Evolutionary conservation across 1,139 yeast genomes (phyloP).

Genomic region (Yamadazyma epiphylla): DNA sequence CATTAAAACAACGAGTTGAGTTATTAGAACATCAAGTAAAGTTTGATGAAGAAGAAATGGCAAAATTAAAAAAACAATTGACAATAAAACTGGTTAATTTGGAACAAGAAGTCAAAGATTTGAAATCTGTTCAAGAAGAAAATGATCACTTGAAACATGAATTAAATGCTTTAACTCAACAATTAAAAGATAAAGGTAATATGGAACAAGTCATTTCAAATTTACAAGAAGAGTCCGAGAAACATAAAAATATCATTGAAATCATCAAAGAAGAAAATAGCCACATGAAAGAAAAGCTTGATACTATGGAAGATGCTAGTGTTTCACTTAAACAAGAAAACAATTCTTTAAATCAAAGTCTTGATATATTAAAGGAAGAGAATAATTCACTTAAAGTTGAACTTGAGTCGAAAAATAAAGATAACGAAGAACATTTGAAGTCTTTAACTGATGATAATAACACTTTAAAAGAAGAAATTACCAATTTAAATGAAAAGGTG

Average conservation of each 20-base stretch:
- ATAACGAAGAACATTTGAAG: conserved; percentile 15
- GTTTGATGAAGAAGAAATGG: conserved; percentile 28
- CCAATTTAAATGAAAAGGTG: neutral
- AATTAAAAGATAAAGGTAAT: no score
- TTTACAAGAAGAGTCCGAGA: neutral
- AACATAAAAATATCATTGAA: neutral
- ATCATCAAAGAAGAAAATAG: neutral
- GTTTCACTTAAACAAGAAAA: neutral
- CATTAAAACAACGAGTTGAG: conserved; percentile 21
- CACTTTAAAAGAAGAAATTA: neutral
- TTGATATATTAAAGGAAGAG: neutral
- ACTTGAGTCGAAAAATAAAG: conserved; percentile 18
- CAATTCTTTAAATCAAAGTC: neutral
- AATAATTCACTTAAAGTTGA: neutral
- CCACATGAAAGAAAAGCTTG: neutral
- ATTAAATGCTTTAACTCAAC: neutral
- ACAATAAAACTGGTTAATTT: no score
- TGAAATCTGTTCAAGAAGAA: neutral
- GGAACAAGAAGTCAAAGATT: conserved; percentile 12
- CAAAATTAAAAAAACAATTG: conserved; percentile 23
- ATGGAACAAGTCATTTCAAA: no score
- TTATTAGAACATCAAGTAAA: conserved; percentile 25
- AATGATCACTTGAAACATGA: neutral
- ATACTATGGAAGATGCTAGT: neutral
- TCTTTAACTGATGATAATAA: neutral